Evolutionary conservation across 768 basidiomycete species (phyloP).

Genomic region (Brasilioporus rufonigricans): DNA sequence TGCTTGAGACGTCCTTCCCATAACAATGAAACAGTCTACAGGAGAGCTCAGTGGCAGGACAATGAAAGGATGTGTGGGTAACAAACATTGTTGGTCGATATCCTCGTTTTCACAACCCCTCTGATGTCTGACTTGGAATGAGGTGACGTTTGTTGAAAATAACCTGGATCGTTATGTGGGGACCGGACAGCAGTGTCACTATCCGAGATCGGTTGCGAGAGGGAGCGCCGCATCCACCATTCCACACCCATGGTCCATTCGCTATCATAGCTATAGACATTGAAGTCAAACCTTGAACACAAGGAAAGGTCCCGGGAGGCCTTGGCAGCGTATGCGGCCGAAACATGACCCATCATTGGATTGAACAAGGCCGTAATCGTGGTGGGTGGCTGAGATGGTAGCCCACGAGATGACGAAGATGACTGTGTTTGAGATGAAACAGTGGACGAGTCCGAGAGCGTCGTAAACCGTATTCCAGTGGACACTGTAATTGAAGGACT

Average conservation of each 20-base stretch:
- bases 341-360: constrained; percentile 93
- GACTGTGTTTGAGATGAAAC: constrained; percentile 57
- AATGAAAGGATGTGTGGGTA: background rate
- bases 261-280: constrained; percentile 94
- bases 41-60: background rate
- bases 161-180: constrained; percentile 1
- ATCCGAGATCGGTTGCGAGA: constrained; percentile 26
- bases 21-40: constrained; percentile 81
- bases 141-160: constrained; percentile 6
- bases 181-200: constrained; percentile 2
- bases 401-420: constrained; percentile 33
- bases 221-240: constrained; percentile 83
- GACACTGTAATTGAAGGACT: constrained; percentile 56
- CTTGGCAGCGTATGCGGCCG: constrained; percentile 86
- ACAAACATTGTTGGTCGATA: constrained; percentile 86
- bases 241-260: constrained; percentile 96
- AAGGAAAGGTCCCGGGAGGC: constrained; percentile 82
- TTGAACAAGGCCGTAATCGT: constrained; percentile 94
- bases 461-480: constrained; percentile 91
- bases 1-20: constrained; percentile 94
- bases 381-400: constrained; percentile 76
- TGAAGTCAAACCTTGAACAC: constrained; percentile 92
- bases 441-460: constrained; percentile 75
- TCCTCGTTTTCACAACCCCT: constrained; percentile 86
- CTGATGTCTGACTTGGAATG: constrained; percentile 42